Evolutionary conservation across 352 stramenopile genomes (phyloP).

Genomic region (Globisporangium echinulatum): DNA sequence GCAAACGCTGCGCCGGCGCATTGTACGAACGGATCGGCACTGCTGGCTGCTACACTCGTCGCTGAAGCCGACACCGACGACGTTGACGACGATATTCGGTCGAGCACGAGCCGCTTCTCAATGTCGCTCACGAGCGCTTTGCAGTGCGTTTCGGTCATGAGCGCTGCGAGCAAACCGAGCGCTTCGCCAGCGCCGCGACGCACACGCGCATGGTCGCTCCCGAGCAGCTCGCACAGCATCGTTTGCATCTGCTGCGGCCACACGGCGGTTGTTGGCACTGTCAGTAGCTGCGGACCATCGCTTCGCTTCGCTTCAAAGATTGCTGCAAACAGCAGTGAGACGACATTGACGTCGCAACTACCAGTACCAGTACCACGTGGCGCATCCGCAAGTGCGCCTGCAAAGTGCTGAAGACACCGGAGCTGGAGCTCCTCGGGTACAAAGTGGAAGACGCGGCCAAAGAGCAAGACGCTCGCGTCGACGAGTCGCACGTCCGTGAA

Average conservation of each 20-base stretch:
- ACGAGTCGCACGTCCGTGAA: constrained; percentile 81
- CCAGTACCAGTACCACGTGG: constrained; percentile 12
- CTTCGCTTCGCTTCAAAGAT: constrained; percentile 43
- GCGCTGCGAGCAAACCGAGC: constrained; percentile 48
- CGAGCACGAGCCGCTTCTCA: constrained; percentile 56
- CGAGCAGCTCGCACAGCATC: constrained; percentile 79
- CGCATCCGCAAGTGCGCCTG: constrained; percentile 50
- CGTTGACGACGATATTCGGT: constrained; percentile 5
- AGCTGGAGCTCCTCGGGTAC: constrained; percentile 81
- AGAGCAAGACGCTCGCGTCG: constrained; percentile 70
- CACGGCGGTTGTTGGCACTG: constrained; percentile 18
- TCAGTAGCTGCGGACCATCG: constrained; percentile 1
- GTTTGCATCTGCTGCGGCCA: constrained; percentile 75
- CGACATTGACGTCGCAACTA: constrained; percentile 70
- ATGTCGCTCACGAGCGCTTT: constrained; percentile 58
- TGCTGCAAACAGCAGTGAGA: constrained; percentile 62
- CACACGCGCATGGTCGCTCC: constrained; percentile 52
- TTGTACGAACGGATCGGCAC: constrained; percentile 39
- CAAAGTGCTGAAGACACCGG: constrained; percentile 76
- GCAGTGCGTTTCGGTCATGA: constrained; percentile 41
- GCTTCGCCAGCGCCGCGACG: constrained; percentile 70
- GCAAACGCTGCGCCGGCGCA: constrained; percentile 66
- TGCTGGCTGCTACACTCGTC: constrained; percentile 19
- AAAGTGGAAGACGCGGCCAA: constrained; percentile 71
- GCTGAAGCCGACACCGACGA: constrained; percentile 21